Percentiles rank a stretch among this genome's conserved stretches.
phyloP scores from a whole-genome alignment of 805 yeast genomes.

The Kodamaea hsintzibuensis region DNA sequence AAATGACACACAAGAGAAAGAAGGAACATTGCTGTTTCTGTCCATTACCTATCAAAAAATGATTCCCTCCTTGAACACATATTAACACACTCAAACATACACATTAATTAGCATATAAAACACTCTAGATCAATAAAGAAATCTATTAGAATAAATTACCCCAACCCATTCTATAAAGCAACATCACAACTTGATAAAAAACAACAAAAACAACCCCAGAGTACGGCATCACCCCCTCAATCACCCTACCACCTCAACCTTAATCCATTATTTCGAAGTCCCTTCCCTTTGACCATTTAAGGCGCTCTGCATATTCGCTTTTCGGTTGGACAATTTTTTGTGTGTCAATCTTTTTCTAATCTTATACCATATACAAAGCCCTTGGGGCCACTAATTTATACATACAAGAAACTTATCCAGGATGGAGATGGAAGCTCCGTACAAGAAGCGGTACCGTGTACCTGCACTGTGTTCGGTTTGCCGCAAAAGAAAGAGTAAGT shows the following conservation, averaged over 20 bases:
- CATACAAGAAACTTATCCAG: not conserved
- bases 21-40: too few relatives aligned
- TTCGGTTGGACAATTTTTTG: not conserved
- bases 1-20: too few relatives aligned
- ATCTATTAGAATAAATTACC: too few relatives aligned
- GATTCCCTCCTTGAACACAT: too few relatives aligned
- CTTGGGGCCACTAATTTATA: not conserved
- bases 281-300: not conserved
- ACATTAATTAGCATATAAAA: too few relatives aligned
- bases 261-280: not conserved
- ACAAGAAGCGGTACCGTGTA: conserved; percentile 39
- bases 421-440: conserved; percentile 12
- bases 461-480: conserved; percentile 48
- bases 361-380: not conserved
- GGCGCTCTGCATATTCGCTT: not conserved
- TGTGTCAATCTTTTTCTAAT: not conserved
- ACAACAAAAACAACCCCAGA: not conserved
- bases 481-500: conserved; percentile 42
- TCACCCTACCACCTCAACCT: not conserved
- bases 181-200: not conserved
- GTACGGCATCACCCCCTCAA: not conserved
- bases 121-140: too few relatives aligned
- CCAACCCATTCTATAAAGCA: not conserved
- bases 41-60: too few relatives aligned
- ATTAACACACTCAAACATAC: too few relatives aligned